Conservation (phyloP, 371 early-diverging fungal genomes). For the Syncephalastrum monosporum region DNA sequence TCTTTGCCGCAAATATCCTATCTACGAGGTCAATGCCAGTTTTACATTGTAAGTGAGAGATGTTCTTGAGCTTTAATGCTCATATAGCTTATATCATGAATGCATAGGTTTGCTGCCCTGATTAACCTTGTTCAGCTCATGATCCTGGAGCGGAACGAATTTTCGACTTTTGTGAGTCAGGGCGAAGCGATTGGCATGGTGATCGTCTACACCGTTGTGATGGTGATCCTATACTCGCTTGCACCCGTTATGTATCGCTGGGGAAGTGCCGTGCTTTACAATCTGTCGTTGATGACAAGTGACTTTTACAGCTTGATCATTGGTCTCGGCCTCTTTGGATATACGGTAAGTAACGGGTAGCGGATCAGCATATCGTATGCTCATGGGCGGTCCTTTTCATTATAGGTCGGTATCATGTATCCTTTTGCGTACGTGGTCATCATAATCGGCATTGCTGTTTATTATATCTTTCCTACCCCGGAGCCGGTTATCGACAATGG, state of each 20-base stretch:
- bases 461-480: slow-evolving; percentile 56
- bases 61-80: no score
- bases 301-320: slow-evolving; percentile 77
- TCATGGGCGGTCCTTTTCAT: slow-evolving; percentile 1
- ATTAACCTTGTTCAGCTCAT: slow-evolving; percentile 69
- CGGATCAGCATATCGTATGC: slow-evolving; percentile 3
- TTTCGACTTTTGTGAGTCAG: slow-evolving; percentile 26
- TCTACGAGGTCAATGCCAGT: slow-evolving; percentile 73
- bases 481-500: slow-evolving; percentile 29
- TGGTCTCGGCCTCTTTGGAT: slow-evolving; percentile 64
- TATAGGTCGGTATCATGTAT: slow-evolving; percentile 53
- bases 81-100: no score
- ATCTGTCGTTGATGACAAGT: slow-evolving; percentile 73
- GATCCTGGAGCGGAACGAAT: slow-evolving; percentile 60
- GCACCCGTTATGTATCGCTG: slow-evolving; percentile 68
- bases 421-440: slow-evolving; percentile 66
- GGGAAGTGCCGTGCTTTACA: slow-evolving; percentile 74
- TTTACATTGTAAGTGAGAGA: slow-evolving; percentile 41
- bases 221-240: slow-evolving; percentile 69
- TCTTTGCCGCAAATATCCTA: slow-evolving; percentile 62
- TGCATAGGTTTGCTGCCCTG: slow-evolving; percentile 54
- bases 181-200: slow-evolving; percentile 50
- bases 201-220: slow-evolving; percentile 59
- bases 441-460: slow-evolving; percentile 61
- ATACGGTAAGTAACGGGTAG: slow-evolving; percentile 32